These are phyloP conservation scores for Hypoxylon perforatum DNA, from an alignment of 495 filamentous ascomycete genomes.

Conservation along the genomic window DNA sequence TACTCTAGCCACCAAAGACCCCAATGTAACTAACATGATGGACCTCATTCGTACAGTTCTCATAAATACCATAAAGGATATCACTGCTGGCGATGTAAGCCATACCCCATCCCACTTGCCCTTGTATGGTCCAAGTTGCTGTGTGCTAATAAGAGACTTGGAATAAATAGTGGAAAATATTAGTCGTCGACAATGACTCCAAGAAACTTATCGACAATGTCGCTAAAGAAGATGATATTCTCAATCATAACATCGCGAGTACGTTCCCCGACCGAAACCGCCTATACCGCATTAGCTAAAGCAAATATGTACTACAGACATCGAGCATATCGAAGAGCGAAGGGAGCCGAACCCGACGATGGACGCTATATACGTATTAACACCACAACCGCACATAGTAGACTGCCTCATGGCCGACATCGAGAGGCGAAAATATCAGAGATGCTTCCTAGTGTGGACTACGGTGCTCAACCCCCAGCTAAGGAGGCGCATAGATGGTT, in stretches of 20 bases:
- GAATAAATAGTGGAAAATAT: constrained; percentile 85
- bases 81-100: constrained; percentile 65
- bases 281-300: constrained; percentile 38
- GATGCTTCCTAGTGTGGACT: constrained; percentile 85
- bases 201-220: constrained; percentile 86
- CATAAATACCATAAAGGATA: constrained; percentile 64
- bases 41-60: constrained; percentile 51
- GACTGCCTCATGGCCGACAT: constrained; percentile 95
- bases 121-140: constrained; percentile 17
- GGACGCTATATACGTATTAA: constrained; percentile 93
- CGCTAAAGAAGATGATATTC: constrained; percentile 92
- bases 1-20: constrained; percentile 1
- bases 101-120: constrained; percentile 8
- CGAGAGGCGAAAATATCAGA: constrained; percentile 80
- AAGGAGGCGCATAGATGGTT: constrained; percentile 54
- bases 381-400: constrained; percentile 84
- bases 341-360: constrained; percentile 82
- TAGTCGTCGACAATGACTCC: constrained; percentile 85
- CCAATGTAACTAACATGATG: constrained; percentile 23
- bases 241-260: constrained; percentile 96
- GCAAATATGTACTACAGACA: constrained; percentile 64
- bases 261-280: constrained; percentile 47
- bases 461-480: constrained; percentile 55
- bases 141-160: constrained; percentile 25
- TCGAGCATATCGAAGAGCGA: constrained; percentile 89